Evolutionary conservation across 129 eudicot genomes (phyloP), one percentile per base, ranked within the genome.

Genomic region (Deinandra increscens): DNA sequence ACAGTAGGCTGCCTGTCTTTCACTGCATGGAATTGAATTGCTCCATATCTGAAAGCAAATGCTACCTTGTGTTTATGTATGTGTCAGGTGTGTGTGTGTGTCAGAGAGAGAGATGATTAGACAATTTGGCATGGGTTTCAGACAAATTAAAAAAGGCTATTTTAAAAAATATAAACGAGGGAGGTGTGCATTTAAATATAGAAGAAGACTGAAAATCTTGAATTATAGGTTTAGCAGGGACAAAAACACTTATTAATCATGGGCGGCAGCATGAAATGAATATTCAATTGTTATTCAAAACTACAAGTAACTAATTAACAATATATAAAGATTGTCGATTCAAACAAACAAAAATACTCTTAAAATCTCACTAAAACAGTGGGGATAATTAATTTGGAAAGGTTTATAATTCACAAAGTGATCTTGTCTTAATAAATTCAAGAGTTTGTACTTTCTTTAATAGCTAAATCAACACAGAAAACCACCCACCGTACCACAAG

Each of bases 171-270:
- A 23, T 60, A 49, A 75, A 66, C 76, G 66, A 76, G 75, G 75
- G 81, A 76, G 42, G 58, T 69, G 59, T 60, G 59, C 58, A 69
- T 77, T 76, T 77, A 62, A 69, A 77, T 39, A 77, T 53, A 45
- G 13, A 42, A 69, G 46, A 56, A 58, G 23, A 42, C 23, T 11
- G 53, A 62, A 37, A 41, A 64, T 29, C 23, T 39, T 64, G 72
- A 26, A 41, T 65, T 51, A 73, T 50, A 73, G 15, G 20, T 17
- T 17, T 48, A 60, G 36, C 50, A 45, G 33, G 64, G n/a, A n/a
- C 29, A 64, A 49, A 54, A 19, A 50, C n/a, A 50, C 45, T 49
- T 1, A 26, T 26, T 26, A 26, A 26, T 26, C 31, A 26, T 26
- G 31, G n/a, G n/a, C n/a, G n/a, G n/a, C n/a, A n/a, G 31, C 31